These are phyloP conservation scores for Bryopsis sp. DNA, from an alignment of 139 green algal genomes.

Conservation along the genomic window DNA sequence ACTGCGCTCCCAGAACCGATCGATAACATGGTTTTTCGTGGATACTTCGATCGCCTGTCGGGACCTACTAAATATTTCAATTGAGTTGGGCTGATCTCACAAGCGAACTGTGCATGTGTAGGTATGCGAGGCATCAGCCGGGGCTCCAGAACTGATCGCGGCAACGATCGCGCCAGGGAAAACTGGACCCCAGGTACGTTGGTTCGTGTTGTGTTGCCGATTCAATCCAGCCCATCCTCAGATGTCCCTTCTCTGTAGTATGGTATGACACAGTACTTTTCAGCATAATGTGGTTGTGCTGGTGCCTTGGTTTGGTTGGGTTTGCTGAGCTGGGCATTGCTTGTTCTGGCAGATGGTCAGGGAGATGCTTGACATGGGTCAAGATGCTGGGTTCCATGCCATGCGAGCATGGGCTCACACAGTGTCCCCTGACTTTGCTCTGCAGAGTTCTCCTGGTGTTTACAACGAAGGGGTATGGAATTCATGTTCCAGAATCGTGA, in stretches of 20 bases:
- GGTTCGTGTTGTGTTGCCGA: no score
- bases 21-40: no score
- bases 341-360: constrained; percentile 4
- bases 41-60: no score
- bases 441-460: constrained; percentile 6
- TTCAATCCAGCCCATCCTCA: no score
- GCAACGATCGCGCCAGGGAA: constrained; percentile 30
- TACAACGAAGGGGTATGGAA: constrained; percentile 14
- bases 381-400: neutral
- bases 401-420: constrained; percentile 16
- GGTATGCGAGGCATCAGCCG: constrained; percentile 35
- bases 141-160: constrained; percentile 37
- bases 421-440: constrained; percentile 7
- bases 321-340: neutral
- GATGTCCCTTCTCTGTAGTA: no score
- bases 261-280: no score
- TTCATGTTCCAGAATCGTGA: no score
- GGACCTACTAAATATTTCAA: no score
- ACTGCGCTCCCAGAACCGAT: no score
- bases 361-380: constrained; percentile 8
- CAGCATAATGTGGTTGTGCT: no score
- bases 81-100: neutral
- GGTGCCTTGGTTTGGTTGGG: no score
- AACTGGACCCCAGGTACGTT: constrained; percentile 15
- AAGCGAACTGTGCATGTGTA: neutral